Percentiles rank a stretch among this genome's conserved stretches.
Conservation (phyloP, 2,329 filamentous ascomycete species). For the Cercospora sp. region DNA sequence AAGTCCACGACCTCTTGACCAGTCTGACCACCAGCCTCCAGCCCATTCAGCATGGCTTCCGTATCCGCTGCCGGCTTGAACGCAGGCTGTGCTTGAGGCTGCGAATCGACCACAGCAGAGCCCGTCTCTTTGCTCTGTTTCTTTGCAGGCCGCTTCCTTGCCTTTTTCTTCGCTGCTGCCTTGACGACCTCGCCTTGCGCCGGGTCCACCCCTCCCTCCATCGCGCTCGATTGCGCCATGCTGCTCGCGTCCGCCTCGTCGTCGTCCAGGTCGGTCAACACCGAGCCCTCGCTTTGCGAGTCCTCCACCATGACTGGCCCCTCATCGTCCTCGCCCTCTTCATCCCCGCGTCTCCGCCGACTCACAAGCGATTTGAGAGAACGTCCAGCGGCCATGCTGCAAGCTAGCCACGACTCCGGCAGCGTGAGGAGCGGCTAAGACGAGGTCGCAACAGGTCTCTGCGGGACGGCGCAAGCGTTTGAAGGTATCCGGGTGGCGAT, state of each 20-base stretch:
- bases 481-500: not conserved
- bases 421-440: slow-evolving; percentile 16
- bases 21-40: slow-evolving; percentile 49
- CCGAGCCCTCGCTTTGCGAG: slow-evolving; percentile 63
- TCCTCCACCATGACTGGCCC: slow-evolving; percentile 57
- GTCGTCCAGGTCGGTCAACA: slow-evolving; percentile 56
- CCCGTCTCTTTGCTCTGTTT: slow-evolving; percentile 30
- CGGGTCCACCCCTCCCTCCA: slow-evolving; percentile 25
- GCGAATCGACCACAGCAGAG: slow-evolving; percentile 29
- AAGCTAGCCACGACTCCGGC: slow-evolving; percentile 12
- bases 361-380: slow-evolving; percentile 64
- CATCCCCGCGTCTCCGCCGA: slow-evolving; percentile 66
- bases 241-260: slow-evolving; percentile 45
- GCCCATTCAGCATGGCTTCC: slow-evolving; percentile 61
- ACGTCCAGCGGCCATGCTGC: slow-evolving; percentile 54
- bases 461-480: not conserved
- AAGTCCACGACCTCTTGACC: slow-evolving; percentile 51
- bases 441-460: slow-evolving; percentile 5
- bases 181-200: slow-evolving; percentile 22
- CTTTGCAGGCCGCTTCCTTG: slow-evolving; percentile 31
- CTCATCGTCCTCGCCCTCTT: slow-evolving; percentile 68
- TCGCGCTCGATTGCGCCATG: slow-evolving; percentile 28
- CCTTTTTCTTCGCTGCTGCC: slow-evolving; percentile 39
- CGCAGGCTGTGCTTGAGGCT: slow-evolving; percentile 18
- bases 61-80: slow-evolving; percentile 56